Conservation (phyloP, 306 rosid species). For the Cajanus cajan region DNA sequence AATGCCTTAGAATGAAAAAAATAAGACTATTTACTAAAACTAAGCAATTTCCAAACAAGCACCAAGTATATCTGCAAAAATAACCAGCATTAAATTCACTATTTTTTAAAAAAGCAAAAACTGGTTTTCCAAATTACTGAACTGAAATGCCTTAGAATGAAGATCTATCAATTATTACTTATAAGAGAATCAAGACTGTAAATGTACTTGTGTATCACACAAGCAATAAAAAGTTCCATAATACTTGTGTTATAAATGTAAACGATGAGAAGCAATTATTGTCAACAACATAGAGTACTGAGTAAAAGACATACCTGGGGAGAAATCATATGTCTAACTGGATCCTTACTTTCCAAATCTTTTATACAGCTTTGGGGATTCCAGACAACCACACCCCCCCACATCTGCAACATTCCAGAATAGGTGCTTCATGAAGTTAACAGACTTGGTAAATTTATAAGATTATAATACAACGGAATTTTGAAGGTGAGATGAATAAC, state of each 20-base stretch:
- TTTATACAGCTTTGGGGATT: slow-evolving; percentile 67
- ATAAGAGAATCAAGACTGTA: not conserved
- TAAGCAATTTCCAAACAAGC: not conserved
- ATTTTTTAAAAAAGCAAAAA: not conserved
- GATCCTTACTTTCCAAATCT: slow-evolving; percentile 49
- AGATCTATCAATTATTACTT: slow-evolving; percentile 11
- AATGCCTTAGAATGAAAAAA: no score
- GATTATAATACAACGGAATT: slow-evolving; percentile 3
- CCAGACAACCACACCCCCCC: slow-evolving; percentile 97
- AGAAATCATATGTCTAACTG: slow-evolving; percentile 52
- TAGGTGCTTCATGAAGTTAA: slow-evolving; percentile 15
- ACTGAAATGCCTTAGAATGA: slow-evolving; percentile 4
- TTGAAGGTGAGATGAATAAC: slow-evolving; percentile 49
- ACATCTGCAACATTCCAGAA: slow-evolving; percentile 63
- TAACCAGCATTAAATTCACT: not conserved
- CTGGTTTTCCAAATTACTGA: not conserved
- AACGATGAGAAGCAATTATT: slow-evolving; percentile 3
- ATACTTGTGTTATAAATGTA: slow-evolving; percentile 1
- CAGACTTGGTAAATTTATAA: slow-evolving; percentile 14
- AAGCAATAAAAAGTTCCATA: slow-evolving; percentile 21
- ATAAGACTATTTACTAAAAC: not conserved
- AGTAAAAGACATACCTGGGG: slow-evolving; percentile 54
- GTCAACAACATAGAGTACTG: slow-evolving; percentile 2
- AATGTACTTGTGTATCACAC: not conserved
- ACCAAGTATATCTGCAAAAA: not conserved